phyloP scores from a whole-genome alignment of 768 basidiomycete species.

The Trametes maxima region DNA sequence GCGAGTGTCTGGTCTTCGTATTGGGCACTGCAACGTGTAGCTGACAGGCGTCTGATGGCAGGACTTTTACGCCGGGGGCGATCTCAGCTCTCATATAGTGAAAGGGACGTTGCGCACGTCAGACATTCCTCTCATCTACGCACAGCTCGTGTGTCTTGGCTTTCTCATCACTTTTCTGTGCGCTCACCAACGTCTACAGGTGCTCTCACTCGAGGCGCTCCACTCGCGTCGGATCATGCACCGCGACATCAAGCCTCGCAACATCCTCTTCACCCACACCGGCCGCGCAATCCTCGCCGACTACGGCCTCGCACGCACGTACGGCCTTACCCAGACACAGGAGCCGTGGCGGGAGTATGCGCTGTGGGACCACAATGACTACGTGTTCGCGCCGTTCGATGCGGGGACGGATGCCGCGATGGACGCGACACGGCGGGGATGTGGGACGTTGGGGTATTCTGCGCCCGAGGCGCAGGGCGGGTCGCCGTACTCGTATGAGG shows the following conservation, averaged over 20 bases:
- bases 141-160: constrained; percentile 21
- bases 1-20: background rate
- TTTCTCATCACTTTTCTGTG: background rate
- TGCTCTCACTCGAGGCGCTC: constrained; percentile 21
- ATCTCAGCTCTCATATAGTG: background rate
- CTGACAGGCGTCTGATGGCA: background rate
- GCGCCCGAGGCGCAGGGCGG: constrained; percentile 44
- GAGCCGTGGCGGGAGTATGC: constrained; percentile 6
- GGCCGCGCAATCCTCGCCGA: constrained; percentile 27
- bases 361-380: constrained; percentile 21
- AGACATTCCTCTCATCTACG: constrained; percentile 9
- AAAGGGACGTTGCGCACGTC: background rate
- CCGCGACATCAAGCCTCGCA: constrained; percentile 34
- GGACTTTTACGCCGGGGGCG: constrained; percentile 6
- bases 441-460: constrained; percentile 49
- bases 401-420: background rate
- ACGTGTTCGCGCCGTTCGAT: background rate
- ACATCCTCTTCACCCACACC: constrained; percentile 25
- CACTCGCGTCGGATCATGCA: constrained; percentile 28
- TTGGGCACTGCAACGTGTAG: background rate
- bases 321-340: constrained; percentile 18
- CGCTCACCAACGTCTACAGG: background rate
- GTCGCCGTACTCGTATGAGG: constrained; percentile 41
- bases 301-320: constrained; percentile 30
- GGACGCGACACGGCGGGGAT: constrained; percentile 22